Evolutionary conservation across 345 rosid species (phyloP).

Genomic region (Litchi chinensis): DNA sequence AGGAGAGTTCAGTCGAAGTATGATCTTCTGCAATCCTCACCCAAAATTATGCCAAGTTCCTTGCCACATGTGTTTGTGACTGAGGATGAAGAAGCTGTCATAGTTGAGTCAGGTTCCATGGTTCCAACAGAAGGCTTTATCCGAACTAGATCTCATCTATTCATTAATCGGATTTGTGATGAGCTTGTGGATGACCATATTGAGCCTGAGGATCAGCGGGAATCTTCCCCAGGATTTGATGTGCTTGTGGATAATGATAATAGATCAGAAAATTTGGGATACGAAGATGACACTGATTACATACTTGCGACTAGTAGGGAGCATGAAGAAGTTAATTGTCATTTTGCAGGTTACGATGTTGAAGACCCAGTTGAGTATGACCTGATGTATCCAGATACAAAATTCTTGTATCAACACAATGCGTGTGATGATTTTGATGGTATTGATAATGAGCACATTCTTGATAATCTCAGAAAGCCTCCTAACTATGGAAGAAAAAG

Average conservation of each 20-base stretch:
- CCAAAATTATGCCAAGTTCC: slow-evolving; percentile 18
- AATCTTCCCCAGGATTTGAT: slow-evolving; percentile 55
- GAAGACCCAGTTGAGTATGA: slow-evolving; percentile 37
- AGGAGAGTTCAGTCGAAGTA: slow-evolving; percentile 15
- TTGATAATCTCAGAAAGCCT: slow-evolving; percentile 22
- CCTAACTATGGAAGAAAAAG: slow-evolving; percentile 25
- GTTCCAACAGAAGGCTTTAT: slow-evolving; percentile 28
- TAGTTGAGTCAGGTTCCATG: slow-evolving; percentile 24
- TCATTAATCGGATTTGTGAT: slow-evolving; percentile 26
- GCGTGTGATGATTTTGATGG: slow-evolving; percentile 25
- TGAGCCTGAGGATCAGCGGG: slow-evolving; percentile 46
- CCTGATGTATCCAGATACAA: slow-evolving; percentile 27
- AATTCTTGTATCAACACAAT: slow-evolving; percentile 19
- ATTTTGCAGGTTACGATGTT: slow-evolving; percentile 32
- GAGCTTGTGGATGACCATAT: slow-evolving; percentile 34
- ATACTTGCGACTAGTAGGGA: slow-evolving; percentile 30
- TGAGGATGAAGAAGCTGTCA: slow-evolving; percentile 27
- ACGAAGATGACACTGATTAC: slow-evolving; percentile 36
- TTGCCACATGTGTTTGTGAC: slow-evolving; percentile 23
- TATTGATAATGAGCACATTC: slow-evolving; percentile 28
- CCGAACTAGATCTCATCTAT: slow-evolving; percentile 22
- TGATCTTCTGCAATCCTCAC: slow-evolving; percentile 27
- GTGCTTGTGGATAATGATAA: slow-evolving; percentile 53
- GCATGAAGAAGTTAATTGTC: slow-evolving; percentile 24
- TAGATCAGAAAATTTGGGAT: slow-evolving; percentile 40